Evolutionary conservation across 495 filamentous ascomycete genomes (phyloP).

Genomic region (Hypoxylon trugodes): DNA sequence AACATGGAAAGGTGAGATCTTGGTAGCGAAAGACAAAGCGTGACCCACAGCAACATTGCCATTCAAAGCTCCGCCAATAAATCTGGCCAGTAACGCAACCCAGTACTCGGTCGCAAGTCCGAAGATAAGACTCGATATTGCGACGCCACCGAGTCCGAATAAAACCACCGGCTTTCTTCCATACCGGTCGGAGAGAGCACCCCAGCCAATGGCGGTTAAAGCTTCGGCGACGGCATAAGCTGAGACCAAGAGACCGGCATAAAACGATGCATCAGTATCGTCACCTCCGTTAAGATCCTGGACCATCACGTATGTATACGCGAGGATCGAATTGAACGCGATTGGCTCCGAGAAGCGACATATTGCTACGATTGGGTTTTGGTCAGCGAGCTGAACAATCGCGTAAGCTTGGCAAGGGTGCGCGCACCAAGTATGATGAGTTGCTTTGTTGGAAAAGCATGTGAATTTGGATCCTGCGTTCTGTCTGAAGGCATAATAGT

Average conservation of each 20-base stretch:
- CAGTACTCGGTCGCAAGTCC: slow-evolving; percentile 80
- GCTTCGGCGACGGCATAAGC: slow-evolving; percentile 90
- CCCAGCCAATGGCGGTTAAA: slow-evolving; percentile 82
- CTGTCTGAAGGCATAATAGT: slow-evolving; percentile 34
- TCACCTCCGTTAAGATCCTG: slow-evolving; percentile 76
- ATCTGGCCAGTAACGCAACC: slow-evolving; percentile 79
- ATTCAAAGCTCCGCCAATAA: slow-evolving; percentile 84
- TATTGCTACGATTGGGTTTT: slow-evolving; percentile 63
- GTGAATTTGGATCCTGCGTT: slow-evolving; percentile 21
- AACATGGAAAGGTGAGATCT: not conserved
- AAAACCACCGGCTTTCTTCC: slow-evolving; percentile 86
- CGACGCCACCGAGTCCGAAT: slow-evolving; percentile 80
- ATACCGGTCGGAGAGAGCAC: slow-evolving; percentile 79
- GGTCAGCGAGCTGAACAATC: slow-evolving; percentile 4
- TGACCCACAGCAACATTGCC: slow-evolving; percentile 60
- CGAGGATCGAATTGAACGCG: slow-evolving; percentile 96
- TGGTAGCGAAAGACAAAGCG: not conserved
- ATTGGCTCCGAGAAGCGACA: slow-evolving; percentile 93
- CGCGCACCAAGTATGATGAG: slow-evolving; percentile 47
- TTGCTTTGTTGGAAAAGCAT: slow-evolving; percentile 45
- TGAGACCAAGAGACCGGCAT: slow-evolving; percentile 88
- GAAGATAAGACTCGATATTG: slow-evolving; percentile 86
- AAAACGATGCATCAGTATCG: slow-evolving; percentile 76
- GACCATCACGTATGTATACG: slow-evolving; percentile 94
- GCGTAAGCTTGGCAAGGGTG: not conserved